Evolutionary conservation across 1,139 yeast genomes (phyloP), one percentile per base, ranked within the genome.

Genomic region (Nakaseomyces uthaithaninus): DNA sequence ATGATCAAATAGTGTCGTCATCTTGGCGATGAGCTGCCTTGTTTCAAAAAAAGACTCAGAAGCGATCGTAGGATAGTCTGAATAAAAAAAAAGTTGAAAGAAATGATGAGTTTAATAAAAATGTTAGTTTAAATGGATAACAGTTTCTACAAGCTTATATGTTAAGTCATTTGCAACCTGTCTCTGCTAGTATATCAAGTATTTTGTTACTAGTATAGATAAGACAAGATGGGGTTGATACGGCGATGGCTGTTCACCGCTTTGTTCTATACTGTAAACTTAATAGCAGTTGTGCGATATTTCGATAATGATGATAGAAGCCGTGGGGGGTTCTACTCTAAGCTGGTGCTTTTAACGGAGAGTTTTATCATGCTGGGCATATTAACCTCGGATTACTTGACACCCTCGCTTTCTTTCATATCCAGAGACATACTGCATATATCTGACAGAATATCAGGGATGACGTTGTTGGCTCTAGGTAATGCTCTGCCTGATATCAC

Each of bases 401-500:
- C 59, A 1, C 59, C 59, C 22, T 55, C 58, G 17, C 40, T 59
- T 31, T 53, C 61, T 5, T 49, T 45, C 11, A 50, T 59, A 25
- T 55, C 62, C 2, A 49, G 47, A 17, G 52, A 55, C 10, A 44
- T 57, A 3, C 63, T 86, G 15, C 72, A 76, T 10, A 62, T 89
- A 37, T 76, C 91, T 10, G 93, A 86, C 47, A 77, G 84, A 42
- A 65, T 89, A 27, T 83, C 95, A 3, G 97, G 97, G 0, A 72
- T 89, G 51, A 89, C 96, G 0, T 66, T 89, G 36, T 66, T 91
- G 43, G 95, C 98, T 0, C 68, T 89, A 47, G 97, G 97, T 0
- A 91, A 91, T 60, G 91, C 95, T 8, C 72, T 94, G 0, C 95
- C 97, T 0, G 98, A 91, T 60, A 77, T 91, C 3, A 72, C 87